Evolutionary conservation across 2,329 filamentous ascomycete species (phyloP).

Genomic region (Pseudocercospora cruenta): DNA sequence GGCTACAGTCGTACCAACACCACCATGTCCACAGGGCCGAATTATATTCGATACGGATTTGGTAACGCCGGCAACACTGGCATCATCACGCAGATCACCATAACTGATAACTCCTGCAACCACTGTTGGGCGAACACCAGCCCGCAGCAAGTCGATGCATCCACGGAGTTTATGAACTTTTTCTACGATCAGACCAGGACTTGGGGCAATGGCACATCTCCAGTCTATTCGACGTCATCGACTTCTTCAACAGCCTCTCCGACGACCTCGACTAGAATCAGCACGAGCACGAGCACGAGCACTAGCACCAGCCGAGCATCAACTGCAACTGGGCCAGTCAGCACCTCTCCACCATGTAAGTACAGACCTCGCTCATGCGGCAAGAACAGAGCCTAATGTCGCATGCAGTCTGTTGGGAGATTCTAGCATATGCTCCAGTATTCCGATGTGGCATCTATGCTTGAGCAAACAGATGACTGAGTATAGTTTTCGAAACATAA

Average conservation of each 20-base stretch:
- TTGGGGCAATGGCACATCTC: constrained; percentile 12
- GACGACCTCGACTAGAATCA: no score
- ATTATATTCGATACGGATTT: background rate
- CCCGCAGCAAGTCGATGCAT: constrained; percentile 26
- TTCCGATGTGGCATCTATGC: background rate
- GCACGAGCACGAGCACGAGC: no score
- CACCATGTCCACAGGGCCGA: constrained; percentile 27
- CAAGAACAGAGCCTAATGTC: background rate
- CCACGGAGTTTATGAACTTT: constrained; percentile 35
- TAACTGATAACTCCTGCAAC: constrained; percentile 33
- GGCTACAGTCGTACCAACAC: constrained; percentile 36
- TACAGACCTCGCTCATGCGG: background rate
- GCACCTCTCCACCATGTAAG: background rate
- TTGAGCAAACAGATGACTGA: background rate
- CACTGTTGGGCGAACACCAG: constrained; percentile 37
- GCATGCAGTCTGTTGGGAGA: background rate
- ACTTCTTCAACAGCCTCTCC: background rate
- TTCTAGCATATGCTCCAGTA: background rate
- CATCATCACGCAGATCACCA: constrained; percentile 43
- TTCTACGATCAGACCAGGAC: constrained; percentile 32
- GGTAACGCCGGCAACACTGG: constrained; percentile 30
- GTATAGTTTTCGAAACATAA: background rate
- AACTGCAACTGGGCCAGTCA: background rate
- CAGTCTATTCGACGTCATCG: background rate
- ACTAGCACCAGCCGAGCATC: background rate